Evolutionary conservation across 805 yeast genomes (phyloP).

Genomic region (Barnettozyma salicaria): DNA sequence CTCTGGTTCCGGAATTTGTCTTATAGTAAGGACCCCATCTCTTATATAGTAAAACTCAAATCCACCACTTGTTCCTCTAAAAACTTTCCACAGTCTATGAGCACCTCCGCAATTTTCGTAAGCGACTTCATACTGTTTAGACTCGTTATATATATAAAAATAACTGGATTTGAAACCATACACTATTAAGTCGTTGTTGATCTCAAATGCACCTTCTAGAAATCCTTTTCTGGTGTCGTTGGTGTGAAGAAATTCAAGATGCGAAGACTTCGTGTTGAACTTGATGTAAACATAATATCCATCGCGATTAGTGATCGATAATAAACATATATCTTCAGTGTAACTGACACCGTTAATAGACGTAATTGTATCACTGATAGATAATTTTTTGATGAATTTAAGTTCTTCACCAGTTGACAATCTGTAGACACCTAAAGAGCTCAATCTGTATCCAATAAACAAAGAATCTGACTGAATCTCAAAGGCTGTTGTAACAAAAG

Average conservation of each 20-base stretch:
- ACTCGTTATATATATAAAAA: conserved; percentile 80
- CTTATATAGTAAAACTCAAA: conserved; percentile 54
- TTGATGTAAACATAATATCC: conserved; percentile 48
- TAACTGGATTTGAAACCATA: conserved; percentile 80
- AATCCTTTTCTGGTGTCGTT: conserved; percentile 72
- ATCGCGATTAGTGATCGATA: conserved; percentile 55
- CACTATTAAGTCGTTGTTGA: conserved; percentile 44
- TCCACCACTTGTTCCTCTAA: conserved; percentile 21
- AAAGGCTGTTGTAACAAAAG: conserved; percentile 57
- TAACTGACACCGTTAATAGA: conserved; percentile 38
- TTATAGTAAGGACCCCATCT: conserved; percentile 42
- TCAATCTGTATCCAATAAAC: conserved; percentile 66
- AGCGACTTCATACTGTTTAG: conserved; percentile 61
- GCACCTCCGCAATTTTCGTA: conserved; percentile 85
- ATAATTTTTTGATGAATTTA: conserved; percentile 38
- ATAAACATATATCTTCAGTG: conserved; percentile 14
- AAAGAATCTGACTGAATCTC: conserved; percentile 39
- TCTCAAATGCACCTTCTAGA: conserved; percentile 62
- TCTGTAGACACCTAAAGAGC: conserved; percentile 54
- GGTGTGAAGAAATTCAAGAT: conserved; percentile 37
- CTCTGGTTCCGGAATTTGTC: conserved; percentile 25
- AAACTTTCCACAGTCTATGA: conserved; percentile 75
- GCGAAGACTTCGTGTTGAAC: conserved; percentile 22
- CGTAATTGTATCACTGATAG: conserved; percentile 66
- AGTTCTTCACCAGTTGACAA: conserved; percentile 26